Evolutionary conservation across 495 filamentous ascomycete species (phyloP).

Genomic region (Articulospora tetracladia): DNA sequence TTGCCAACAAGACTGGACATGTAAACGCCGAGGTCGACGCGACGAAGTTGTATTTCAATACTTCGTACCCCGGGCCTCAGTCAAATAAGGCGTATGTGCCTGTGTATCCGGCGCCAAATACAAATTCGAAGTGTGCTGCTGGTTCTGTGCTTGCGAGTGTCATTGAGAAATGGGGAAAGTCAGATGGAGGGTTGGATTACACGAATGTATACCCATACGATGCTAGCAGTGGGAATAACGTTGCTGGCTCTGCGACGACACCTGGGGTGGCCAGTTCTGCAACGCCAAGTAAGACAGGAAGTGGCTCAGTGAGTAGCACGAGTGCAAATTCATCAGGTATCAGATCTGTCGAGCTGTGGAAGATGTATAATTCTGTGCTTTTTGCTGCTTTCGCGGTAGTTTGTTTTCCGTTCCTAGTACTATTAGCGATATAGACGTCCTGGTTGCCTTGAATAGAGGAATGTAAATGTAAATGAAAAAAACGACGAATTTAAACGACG

Average conservation of each 20-base stretch:
- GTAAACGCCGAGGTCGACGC: conserved; percentile 44
- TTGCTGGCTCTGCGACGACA: not conserved
- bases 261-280: not conserved
- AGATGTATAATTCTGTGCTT: not conserved
- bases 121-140: conserved; percentile 37
- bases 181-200: conserved; percentile 38
- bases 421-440: no score
- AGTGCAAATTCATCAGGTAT: not conserved
- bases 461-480: no score
- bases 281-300: not conserved
- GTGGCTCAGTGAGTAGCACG: not conserved
- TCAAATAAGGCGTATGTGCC: conserved; percentile 36
- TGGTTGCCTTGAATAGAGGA: no score
- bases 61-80: conserved; percentile 45
- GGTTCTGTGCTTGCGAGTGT: conserved; percentile 43
- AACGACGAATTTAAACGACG: no score
- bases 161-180: conserved; percentile 34
- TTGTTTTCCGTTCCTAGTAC: not conserved
- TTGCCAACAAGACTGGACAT: conserved; percentile 48
- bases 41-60: conserved; percentile 39
- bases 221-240: not conserved
- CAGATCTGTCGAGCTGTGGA: not conserved
- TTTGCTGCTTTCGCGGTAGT: not conserved
- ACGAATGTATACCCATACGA: conserved; percentile 14
- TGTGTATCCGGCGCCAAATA: conserved; percentile 39